Conservation (phyloP, 257 asterid species). For the Solanum sejunctum region DNA sequence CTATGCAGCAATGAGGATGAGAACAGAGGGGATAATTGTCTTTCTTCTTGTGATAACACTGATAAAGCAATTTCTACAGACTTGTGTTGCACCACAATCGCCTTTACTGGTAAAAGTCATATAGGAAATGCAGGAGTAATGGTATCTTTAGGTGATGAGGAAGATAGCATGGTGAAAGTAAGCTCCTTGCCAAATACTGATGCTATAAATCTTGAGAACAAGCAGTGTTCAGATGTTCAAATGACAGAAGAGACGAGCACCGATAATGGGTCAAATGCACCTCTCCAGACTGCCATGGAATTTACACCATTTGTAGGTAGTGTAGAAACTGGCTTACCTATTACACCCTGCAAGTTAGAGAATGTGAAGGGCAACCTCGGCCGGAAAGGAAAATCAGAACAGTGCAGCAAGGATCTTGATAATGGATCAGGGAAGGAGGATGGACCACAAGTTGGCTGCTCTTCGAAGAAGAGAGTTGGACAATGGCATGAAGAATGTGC, state of each 20-base stretch:
- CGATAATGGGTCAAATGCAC: slow-evolving; percentile 32
- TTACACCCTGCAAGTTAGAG: slow-evolving; percentile 58
- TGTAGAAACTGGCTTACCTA: slow-evolving; percentile 30
- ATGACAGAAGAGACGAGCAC: slow-evolving; percentile 32
- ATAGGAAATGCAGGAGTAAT: slow-evolving; percentile 20
- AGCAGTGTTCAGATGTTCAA: slow-evolving; percentile 19
- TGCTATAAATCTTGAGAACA: slow-evolving; percentile 8
- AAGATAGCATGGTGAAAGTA: slow-evolving; percentile 17
- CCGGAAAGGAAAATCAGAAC: slow-evolving; percentile 27
- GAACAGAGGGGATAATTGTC: slow-evolving; percentile 29
- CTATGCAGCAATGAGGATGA: slow-evolving; percentile 37
- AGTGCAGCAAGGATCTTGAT: slow-evolving; percentile 19
- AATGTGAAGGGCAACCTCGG: slow-evolving; percentile 24
- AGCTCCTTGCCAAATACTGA: slow-evolving; percentile 11
- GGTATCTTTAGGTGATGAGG: slow-evolving; percentile 29
- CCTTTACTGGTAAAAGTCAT: slow-evolving; percentile 10
- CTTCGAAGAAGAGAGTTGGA: slow-evolving; percentile 58
- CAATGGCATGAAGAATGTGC: slow-evolving; percentile 37
- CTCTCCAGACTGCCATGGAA: slow-evolving; percentile 26
- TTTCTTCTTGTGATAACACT: slow-evolving; percentile 13
- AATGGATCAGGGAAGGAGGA: slow-evolving; percentile 25
- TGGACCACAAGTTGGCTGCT: slow-evolving; percentile 65
- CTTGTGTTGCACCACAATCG: background rate
- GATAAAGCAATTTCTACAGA: slow-evolving; percentile 23
- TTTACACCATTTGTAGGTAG: slow-evolving; percentile 23